A percentile compares a stretch with the other conserved stretches of the same genome.
Conservation (phyloP, 306 rosid species). For the Sicyos edulis region DNA sequence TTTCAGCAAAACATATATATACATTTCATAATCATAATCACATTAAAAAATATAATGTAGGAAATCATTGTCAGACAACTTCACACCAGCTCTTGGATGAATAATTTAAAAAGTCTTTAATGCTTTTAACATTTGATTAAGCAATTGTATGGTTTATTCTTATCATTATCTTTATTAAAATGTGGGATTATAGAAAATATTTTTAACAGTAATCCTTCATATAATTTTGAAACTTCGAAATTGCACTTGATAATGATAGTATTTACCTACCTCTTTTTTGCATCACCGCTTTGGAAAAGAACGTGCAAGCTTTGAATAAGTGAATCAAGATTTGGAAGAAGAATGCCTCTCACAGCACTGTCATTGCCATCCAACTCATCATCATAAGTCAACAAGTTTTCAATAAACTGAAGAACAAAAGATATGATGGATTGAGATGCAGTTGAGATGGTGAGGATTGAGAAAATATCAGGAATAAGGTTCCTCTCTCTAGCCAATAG, state of each 20-base stretch:
- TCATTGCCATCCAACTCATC: conserved; percentile 49
- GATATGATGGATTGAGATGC: conserved; percentile 69
- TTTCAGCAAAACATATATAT: not conserved
- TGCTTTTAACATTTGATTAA: not conserved
- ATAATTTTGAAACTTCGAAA: not conserved
- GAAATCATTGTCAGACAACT: not conserved
- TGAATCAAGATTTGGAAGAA: conserved; percentile 53
- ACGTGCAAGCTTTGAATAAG: conserved; percentile 55
- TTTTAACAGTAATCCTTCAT: not conserved
- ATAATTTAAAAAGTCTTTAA: not conserved
- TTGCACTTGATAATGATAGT: not conserved
- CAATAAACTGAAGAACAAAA: conserved; percentile 69
- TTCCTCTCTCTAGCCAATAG: conserved; percentile 49
- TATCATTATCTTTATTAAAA: not conserved
- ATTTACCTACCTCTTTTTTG: conserved; percentile 57
- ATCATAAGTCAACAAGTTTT: conserved; percentile 67
- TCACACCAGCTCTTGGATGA: not conserved
- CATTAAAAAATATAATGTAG: not conserved
- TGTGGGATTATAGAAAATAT: not conserved
- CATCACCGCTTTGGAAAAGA: conserved; percentile 57
- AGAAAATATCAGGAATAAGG: conserved; percentile 77
- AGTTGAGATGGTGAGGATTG: conserved; percentile 48
- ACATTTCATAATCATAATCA: not conserved
- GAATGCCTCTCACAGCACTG: conserved; percentile 35
- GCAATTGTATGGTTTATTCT: not conserved